phyloP scores from a whole-genome alignment of 108 stramenopile species.

The Fistulifera solaris region DNA sequence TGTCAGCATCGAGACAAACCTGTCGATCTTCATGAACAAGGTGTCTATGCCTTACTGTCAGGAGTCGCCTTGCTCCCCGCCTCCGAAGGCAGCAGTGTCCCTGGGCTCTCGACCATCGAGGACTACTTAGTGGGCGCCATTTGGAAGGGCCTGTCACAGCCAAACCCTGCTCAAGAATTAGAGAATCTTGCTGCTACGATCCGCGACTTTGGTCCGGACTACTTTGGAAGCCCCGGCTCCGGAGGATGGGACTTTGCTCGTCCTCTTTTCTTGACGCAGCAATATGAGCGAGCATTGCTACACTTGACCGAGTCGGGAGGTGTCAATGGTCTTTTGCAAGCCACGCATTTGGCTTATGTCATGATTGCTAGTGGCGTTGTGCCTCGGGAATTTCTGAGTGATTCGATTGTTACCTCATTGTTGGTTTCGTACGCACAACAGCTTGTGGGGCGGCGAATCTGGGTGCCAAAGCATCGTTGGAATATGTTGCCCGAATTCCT shows the following conservation, averaged over 20 bases:
- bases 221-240: slow-evolving; percentile 51
- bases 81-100: not conserved
- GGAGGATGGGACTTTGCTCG: slow-evolving; percentile 70
- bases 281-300: slow-evolving; percentile 56
- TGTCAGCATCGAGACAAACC: slow-evolving; percentile 11
- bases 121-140: slow-evolving; percentile 65
- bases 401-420: slow-evolving; percentile 19
- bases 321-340: slow-evolving; percentile 55
- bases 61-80: slow-evolving; percentile 13
- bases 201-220: slow-evolving; percentile 54
- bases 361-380: slow-evolving; percentile 5
- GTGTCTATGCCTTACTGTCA: slow-evolving; percentile 25
- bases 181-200: slow-evolving; percentile 41
- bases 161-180: slow-evolving; percentile 23
- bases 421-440: slow-evolving; percentile 30
- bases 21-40: slow-evolving; percentile 16
- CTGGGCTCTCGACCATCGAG: slow-evolving; percentile 48
- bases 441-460: slow-evolving; percentile 14
- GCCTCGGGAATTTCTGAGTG: not conserved
- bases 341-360: slow-evolving; percentile 52
- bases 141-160: slow-evolving; percentile 46
- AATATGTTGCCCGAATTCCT: slow-evolving; percentile 37
- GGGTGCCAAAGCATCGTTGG: slow-evolving; percentile 21
- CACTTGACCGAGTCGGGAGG: slow-evolving; percentile 60
- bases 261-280: slow-evolving; percentile 61